Percentiles rank a stretch among this genome's conserved stretches.
These are phyloP conservation scores for Ceratocystis ficicola DNA, from an alignment of 2,329 filamentous ascomycete genomes.

Conservation along the genomic window DNA sequence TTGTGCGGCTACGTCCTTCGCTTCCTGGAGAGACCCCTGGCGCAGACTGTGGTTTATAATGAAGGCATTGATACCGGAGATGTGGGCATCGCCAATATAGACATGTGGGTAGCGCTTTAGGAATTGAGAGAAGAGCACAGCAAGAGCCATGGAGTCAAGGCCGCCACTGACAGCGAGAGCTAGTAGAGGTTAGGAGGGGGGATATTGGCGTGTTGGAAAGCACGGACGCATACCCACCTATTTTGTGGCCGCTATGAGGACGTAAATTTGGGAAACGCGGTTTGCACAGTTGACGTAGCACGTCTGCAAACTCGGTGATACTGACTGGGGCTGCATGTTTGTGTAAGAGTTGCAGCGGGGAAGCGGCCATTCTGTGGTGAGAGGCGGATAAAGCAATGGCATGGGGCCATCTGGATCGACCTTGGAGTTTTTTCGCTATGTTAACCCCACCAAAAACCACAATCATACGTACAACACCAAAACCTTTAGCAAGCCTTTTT, in stretches of 20 bases:
- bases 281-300: constrained; percentile 7
- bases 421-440: not conserved
- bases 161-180: constrained; percentile 81
- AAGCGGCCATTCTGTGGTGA: constrained; percentile 1
- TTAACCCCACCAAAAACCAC: no score
- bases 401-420: not conserved
- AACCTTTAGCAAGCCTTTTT: no score
- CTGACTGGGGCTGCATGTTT: not conserved
- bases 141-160: constrained; percentile 95
- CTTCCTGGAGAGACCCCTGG: constrained; percentile 41
- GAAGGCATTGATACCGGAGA: constrained; percentile 34
- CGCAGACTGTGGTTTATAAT: constrained; percentile 49
- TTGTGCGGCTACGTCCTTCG: constrained; percentile 34
- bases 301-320: constrained; percentile 7
- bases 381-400: not conserved
- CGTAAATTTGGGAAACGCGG: not conserved
- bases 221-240: not conserved
- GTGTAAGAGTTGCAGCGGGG: not conserved
- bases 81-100: constrained; percentile 37
- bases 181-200: constrained; percentile 27
- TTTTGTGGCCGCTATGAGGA: constrained; percentile 1
- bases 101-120: constrained; percentile 29
- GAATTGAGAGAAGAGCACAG: constrained; percentile 52
- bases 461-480: no score
- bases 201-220: not conserved